Conservation (phyloP, 352 stramenopile genomes). For the Phytopythium aichiense region DNA sequence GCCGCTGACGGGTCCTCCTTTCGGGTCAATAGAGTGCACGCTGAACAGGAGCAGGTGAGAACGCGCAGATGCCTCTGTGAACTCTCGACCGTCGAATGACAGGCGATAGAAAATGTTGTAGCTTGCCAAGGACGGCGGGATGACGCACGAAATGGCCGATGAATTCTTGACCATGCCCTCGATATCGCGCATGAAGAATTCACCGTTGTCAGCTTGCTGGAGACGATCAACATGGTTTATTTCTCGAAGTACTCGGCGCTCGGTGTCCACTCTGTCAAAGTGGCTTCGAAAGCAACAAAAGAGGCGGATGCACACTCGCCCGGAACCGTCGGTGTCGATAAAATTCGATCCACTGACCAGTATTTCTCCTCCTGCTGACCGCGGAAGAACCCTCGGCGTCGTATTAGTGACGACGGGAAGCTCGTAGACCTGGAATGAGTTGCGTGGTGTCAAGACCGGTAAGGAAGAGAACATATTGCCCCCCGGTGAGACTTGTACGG, state of each 20-base stretch:
- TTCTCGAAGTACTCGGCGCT: constrained; percentile 19
- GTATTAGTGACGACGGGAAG: constrained; percentile 36
- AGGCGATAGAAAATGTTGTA: constrained; percentile 66
- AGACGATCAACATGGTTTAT: constrained; percentile 31
- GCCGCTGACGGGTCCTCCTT: constrained; percentile 56
- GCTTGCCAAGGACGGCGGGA: constrained; percentile 45
- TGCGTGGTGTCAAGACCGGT: constrained; percentile 15
- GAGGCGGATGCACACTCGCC: constrained; percentile 34
- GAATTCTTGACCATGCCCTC: constrained; percentile 33
- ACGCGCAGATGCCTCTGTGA: constrained; percentile 28
- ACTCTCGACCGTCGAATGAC: constrained; percentile 40
- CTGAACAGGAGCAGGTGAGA: constrained; percentile 56
- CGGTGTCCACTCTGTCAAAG: constrained; percentile 23
- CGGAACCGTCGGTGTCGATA: constrained; percentile 23
- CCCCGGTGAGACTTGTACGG: constrained; percentile 61
- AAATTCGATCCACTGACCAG: constrained; percentile 39
- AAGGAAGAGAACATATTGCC: constrained; percentile 31
- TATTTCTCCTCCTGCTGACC: constrained; percentile 51
- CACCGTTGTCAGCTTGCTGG: constrained; percentile 15
- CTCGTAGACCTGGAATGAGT: constrained; percentile 44
- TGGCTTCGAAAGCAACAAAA: constrained; percentile 35
- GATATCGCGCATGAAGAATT: constrained; percentile 49
- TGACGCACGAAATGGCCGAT: constrained; percentile 27
- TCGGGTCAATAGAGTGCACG: constrained; percentile 38
- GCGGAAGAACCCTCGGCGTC: constrained; percentile 43